phyloP scores from a whole-genome alignment of 768 basidiomycete genomes.

The Pluteus cervinus region DNA sequence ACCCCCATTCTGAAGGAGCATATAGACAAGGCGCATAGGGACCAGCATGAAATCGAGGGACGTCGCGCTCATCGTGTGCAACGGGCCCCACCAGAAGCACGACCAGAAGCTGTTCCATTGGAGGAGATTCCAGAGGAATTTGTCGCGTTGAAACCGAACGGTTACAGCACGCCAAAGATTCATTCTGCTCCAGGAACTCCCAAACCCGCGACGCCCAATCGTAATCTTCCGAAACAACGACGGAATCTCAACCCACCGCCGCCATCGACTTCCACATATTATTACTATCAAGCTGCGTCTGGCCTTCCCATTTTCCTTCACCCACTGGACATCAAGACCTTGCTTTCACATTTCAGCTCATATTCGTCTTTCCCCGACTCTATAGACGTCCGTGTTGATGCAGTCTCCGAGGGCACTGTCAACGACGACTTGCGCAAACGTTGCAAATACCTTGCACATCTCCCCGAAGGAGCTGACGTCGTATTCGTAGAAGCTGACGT shows the following conservation, averaged over 20 bases:
- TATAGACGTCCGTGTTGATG: slow-evolving; percentile 78
- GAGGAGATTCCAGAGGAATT: slow-evolving; percentile 55
- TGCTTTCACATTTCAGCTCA: slow-evolving; percentile 74
- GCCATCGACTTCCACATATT: slow-evolving; percentile 85
- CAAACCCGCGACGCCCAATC: slow-evolving; percentile 10
- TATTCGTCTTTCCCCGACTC: slow-evolving; percentile 83
- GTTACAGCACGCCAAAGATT: slow-evolving; percentile 10
- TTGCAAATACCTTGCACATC: slow-evolving; percentile 92
- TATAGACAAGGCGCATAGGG: slow-evolving; percentile 57
- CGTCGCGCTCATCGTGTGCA: slow-evolving; percentile 27
- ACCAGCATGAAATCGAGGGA: slow-evolving; percentile 48
- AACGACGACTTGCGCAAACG: slow-evolving; percentile 92
- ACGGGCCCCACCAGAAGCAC: slow-evolving; percentile 22
- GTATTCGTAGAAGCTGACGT: slow-evolving; percentile 91
- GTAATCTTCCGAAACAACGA: slow-evolving; percentile 51
- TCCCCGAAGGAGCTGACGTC: slow-evolving; percentile 89
- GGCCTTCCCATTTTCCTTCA: slow-evolving; percentile 91
- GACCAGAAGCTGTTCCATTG: slow-evolving; percentile 5
- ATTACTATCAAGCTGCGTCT: slow-evolving; percentile 92
- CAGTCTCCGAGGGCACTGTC: slow-evolving; percentile 68
- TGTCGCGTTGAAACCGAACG: slow-evolving; percentile 35
- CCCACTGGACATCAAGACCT: slow-evolving; percentile 91
- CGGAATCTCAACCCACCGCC: slow-evolving; percentile 83
- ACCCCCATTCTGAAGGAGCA: slow-evolving; percentile 55
- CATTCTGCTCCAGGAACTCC: slow-evolving; percentile 7